Conservation (phyloP, 1,139 yeast species). For the Lodderomyces beijingensis region DNA sequence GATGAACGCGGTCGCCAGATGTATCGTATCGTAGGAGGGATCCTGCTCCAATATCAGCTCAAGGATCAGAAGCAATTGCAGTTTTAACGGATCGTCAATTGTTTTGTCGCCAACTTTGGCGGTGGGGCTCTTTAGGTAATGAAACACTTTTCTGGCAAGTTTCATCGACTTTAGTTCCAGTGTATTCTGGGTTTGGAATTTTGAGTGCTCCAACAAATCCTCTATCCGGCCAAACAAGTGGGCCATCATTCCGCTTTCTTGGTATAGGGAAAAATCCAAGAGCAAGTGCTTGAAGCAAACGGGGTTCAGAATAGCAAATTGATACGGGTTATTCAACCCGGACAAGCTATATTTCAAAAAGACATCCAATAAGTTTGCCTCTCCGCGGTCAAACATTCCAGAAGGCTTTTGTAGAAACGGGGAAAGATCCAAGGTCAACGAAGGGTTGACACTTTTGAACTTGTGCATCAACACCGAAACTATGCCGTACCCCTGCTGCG, state of each 20-base stretch:
- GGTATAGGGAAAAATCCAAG: conserved; percentile 33
- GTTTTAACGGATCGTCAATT: conserved; percentile 13
- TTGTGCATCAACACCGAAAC: conserved; percentile 28
- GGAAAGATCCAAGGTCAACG: conserved; percentile 18
- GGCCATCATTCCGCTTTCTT: conserved; percentile 40
- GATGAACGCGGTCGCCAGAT: conserved; percentile 31
- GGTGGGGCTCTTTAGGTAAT: conserved; percentile 45
- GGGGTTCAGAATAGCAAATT: conserved; percentile 29
- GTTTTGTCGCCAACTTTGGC: conserved; percentile 15
- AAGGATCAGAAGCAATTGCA: conserved; percentile 20
- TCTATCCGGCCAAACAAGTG: conserved; percentile 54
- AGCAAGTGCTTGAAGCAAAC: conserved; percentile 27
- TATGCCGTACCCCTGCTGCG: conserved; percentile 39
- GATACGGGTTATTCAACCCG: conserved; percentile 20
- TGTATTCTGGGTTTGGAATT: conserved; percentile 44
- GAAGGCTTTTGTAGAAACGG: no score
- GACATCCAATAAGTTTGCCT: conserved; percentile 18
- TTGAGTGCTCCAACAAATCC: conserved; percentile 49
- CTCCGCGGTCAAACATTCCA: no score
- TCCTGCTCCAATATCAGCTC: conserved; percentile 25
- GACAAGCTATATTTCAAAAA: conserved; percentile 25
- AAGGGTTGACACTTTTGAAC: conserved; percentile 23
- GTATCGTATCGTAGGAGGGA: conserved; percentile 36
- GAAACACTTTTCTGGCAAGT: conserved; percentile 48
- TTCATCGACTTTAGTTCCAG: conserved; percentile 50